Base-by-base conservation (phyloP, 106 monocot genomes). In the Agapanthus africanus region DNA sequence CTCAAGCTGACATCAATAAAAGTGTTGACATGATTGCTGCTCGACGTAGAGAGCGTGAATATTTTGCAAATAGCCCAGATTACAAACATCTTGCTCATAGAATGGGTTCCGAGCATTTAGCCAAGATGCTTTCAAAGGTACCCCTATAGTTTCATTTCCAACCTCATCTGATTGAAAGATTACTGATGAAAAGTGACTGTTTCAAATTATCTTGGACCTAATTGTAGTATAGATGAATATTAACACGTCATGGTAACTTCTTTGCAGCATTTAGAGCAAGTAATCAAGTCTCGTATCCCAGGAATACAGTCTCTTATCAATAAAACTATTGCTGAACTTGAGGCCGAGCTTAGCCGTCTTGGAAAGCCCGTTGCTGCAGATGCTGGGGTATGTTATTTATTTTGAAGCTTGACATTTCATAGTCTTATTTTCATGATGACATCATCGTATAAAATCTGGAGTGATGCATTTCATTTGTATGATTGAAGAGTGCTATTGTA, bases 241-340 rank as follows among this genome's bases (percentile, higher is more conserved):
- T n/a, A n/a, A n/a, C n/a, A n/a, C n/a, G n/a, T n/a, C n/a, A n/a
- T n/a, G n/a, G n/a, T n/a, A n/a, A n/a, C n/a, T n/a, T n/a, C 6
- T 51, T 47, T 90, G 81, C 87, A 99, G 97, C 97, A 99, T 79
- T 82, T 99, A 70, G 97, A 99, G 66, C 68, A 76, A 71, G 97
- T 99, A 32, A 99, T 99, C 78, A 99, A 99, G 73, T 90, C 97
- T 51, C 76, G 92, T 59, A 99, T 99, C 32, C 97, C 97, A 54
- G 89, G 97, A 28, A 75, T 99, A 59, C 97, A 92, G 32, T 92
- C 92, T 75, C 87, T 99, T 21, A 92, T 99, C 34, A 92, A 47
- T 70, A 99, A 90, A 87, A 90, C 76, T 31, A 84, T 90, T 83
- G 70, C 70, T 79, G 97, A 92, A 59, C 72, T 99, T 56, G 97